phyloP scores from a whole-genome alignment of 2,329 filamentous ascomycete species.

The Colletotrichum scovillei region DNA sequence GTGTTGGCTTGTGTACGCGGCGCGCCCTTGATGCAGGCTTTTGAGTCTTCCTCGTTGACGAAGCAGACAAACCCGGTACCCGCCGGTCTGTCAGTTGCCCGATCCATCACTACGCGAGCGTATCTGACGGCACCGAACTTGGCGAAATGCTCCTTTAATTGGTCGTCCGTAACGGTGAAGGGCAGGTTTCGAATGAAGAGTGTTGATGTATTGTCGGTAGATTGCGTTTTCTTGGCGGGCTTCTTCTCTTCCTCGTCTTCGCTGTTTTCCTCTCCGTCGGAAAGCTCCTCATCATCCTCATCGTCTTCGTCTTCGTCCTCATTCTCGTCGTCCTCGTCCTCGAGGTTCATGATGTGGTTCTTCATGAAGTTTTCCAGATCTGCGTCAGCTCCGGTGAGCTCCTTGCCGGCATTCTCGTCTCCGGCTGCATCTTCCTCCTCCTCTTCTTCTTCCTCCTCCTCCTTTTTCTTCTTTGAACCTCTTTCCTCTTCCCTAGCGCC shows the following conservation, averaged over 20 bases:
- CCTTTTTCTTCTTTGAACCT: constrained; percentile 41
- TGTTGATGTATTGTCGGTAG: constrained; percentile 77
- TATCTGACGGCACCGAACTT: constrained; percentile 91
- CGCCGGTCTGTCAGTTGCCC: constrained; percentile 83
- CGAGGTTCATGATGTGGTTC: constrained; percentile 67
- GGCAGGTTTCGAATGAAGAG: constrained; percentile 95
- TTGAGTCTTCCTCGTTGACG: constrained; percentile 79
- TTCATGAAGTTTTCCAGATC: constrained; percentile 68
- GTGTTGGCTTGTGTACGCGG: constrained; percentile 68
- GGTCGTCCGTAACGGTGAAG: constrained; percentile 86
- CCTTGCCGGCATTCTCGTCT: constrained; percentile 41
- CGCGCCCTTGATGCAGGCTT: constrained; percentile 79
- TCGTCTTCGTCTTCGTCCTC: constrained; percentile 56
- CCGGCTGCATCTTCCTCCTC: constrained; percentile 41
- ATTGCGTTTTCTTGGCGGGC: constrained; percentile 48
- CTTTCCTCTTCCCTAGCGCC: constrained; percentile 43
- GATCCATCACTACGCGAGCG: constrained; percentile 90
- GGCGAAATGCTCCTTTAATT: constrained; percentile 86
- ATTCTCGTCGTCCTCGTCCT: constrained; percentile 66
- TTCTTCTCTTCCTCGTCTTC: constrained; percentile 48
- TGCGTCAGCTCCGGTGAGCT: constrained; percentile 55
- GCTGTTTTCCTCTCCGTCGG: constrained; percentile 55
- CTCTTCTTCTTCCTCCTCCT: constrained; percentile 54
- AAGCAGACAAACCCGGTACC: constrained; percentile 98
- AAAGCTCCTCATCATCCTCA: constrained; percentile 58